Evolutionary conservation across 768 basidiomycete species (phyloP).

Genomic region (Epithele typhae): DNA sequence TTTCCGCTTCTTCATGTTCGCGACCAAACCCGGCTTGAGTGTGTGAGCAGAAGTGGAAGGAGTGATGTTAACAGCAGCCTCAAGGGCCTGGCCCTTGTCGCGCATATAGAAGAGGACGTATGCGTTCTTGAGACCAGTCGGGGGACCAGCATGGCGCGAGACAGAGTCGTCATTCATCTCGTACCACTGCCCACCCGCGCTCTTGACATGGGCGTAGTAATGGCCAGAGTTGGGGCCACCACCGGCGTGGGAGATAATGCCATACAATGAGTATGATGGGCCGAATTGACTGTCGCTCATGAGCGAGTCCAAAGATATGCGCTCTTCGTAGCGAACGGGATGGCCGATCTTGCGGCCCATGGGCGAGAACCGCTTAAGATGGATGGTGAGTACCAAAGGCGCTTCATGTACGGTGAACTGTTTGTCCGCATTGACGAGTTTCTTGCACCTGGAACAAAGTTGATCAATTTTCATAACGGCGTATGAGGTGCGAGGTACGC

Average conservation of each 20-base stretch:
- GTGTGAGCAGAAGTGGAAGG: constrained; percentile 18
- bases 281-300: constrained; percentile 83
- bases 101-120: constrained; percentile 93
- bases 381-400: constrained; percentile 84
- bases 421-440: constrained; percentile 86
- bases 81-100: constrained; percentile 70
- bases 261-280: constrained; percentile 83
- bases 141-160: constrained; percentile 35
- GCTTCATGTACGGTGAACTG: constrained; percentile 85
- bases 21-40: constrained; percentile 38
- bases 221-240: constrained; percentile 93
- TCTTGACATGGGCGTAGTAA: constrained; percentile 84
- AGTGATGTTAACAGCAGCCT: constrained; percentile 48
- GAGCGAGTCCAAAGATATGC: constrained; percentile 62
- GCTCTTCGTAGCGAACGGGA: constrained; percentile 73
- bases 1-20: constrained; percentile 45
- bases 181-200: constrained; percentile 68
- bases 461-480: not conserved
- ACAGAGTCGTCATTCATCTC: constrained; percentile 94
- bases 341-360: constrained; percentile 84
- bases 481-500: constrained; percentile 25
- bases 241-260: constrained; percentile 91
- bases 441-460: constrained; percentile 74
- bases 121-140: constrained; percentile 70
- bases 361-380: constrained; percentile 93